Conservation (phyloP, 805 yeast genomes). For the Cyberlindnera veronae region DNA sequence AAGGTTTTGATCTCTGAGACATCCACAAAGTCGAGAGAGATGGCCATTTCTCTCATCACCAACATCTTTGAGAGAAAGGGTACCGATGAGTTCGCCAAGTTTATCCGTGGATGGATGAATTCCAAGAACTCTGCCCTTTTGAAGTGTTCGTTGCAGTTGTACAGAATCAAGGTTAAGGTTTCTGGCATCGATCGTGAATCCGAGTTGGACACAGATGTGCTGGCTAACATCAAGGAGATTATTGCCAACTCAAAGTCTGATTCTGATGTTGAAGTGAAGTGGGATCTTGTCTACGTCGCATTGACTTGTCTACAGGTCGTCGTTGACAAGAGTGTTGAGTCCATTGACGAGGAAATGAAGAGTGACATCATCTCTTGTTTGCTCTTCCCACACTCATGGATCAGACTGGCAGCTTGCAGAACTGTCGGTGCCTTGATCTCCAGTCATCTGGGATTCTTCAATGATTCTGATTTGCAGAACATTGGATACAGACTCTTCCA, state of each 20-base stretch:
- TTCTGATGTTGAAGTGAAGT: constrained; percentile 44
- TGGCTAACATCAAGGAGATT: constrained; percentile 31
- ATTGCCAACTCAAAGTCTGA: constrained; percentile 36
- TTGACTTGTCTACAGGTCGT: constrained; percentile 48
- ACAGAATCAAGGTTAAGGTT: constrained; percentile 55
- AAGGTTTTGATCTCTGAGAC: constrained; percentile 77
- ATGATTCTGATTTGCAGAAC: constrained; percentile 53
- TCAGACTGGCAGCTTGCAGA: constrained; percentile 63
- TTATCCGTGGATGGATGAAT: constrained; percentile 57
- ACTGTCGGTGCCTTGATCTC: constrained; percentile 52
- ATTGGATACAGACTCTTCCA: constrained; percentile 66
- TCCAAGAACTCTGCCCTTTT: constrained; percentile 47
- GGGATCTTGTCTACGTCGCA: constrained; percentile 77
- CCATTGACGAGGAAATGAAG: constrained; percentile 33
- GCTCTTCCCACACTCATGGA: constrained; percentile 90
- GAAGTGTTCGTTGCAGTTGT: constrained; percentile 72
- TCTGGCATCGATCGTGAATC: constrained; percentile 36
- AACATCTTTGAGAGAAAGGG: constrained; percentile 51
- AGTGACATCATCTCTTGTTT: constrained; percentile 47
- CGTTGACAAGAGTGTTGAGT: constrained; percentile 31
- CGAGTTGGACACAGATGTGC: constrained; percentile 40
- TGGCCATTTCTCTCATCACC: constrained; percentile 63
- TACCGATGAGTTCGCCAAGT: constrained; percentile 33
- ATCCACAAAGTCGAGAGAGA: constrained; percentile 74
- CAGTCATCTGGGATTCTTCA: constrained; percentile 33